phyloP scores from a whole-genome alignment of 129 eudicot species.

The Silybum marianum region DNA sequence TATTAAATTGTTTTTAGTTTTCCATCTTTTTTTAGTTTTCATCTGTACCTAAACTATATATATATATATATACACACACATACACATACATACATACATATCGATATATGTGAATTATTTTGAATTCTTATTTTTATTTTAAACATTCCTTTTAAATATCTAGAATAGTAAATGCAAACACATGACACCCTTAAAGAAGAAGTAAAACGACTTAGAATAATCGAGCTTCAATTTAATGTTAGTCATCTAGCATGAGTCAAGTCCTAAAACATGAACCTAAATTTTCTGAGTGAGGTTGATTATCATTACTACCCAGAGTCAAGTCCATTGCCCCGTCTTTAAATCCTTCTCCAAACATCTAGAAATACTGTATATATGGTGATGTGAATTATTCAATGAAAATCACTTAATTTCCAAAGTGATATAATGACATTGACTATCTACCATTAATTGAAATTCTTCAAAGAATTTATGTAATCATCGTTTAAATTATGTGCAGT shows the following conservation, averaged over 20 bases:
- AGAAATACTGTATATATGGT: neutral
- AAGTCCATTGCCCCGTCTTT: slow-evolving; percentile 1
- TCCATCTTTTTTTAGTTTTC: too few species aligned
- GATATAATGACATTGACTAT: neutral
- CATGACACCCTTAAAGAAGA: neutral
- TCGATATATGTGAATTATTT: too few species aligned
- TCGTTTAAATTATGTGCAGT: neutral
- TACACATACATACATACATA: too few species aligned
- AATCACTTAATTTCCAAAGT: neutral
- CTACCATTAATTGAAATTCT: neutral
- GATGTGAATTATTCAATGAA: neutral
- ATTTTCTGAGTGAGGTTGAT: neutral
- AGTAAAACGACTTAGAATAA: neutral
- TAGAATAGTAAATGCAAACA: neutral
- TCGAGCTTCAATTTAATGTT: neutral
- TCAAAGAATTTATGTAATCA: neutral
- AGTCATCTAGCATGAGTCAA: neutral
- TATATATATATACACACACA: too few species aligned
- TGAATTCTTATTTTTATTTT: too few species aligned
- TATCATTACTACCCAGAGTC: neutral
- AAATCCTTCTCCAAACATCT: neutral
- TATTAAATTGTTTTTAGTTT: too few species aligned
- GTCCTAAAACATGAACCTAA: neutral
- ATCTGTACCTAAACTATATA: too few species aligned
- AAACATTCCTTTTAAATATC: too few species aligned